Conservation (phyloP, 345 rosid genomes). For the Noccaea caerulescens region DNA sequence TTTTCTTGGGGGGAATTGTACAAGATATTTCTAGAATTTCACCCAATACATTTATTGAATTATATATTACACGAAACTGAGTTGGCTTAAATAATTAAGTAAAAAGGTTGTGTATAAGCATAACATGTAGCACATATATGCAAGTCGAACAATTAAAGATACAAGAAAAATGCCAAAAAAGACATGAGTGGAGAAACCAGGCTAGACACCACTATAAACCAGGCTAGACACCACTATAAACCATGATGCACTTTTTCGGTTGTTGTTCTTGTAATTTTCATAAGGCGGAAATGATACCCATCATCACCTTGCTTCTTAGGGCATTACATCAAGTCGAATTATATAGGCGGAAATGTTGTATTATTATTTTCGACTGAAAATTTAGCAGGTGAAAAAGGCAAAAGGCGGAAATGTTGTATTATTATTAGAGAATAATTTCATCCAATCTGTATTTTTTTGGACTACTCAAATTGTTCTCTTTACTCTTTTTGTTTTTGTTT, state of each 20-base stretch:
- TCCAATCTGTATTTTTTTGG: slow-evolving; percentile 45
- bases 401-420: slow-evolving; percentile 28
- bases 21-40: not conserved
- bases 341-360: too few species aligned
- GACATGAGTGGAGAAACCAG: slow-evolving; percentile 46
- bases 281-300: too few species aligned
- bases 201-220: slow-evolving; percentile 36
- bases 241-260: slow-evolving; percentile 33
- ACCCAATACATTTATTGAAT: not conserved
- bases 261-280: slow-evolving; percentile 10
- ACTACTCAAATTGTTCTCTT: slow-evolving; percentile 26
- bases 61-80: not conserved
- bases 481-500: not conserved
- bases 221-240: too few species aligned
- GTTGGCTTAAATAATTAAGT: not conserved
- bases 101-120: not conserved
- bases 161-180: slow-evolving; percentile 33
- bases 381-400: slow-evolving; percentile 42
- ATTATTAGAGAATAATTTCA: slow-evolving; percentile 38
- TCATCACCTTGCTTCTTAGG: too few species aligned
- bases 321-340: too few species aligned
- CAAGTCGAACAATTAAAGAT: slow-evolving; percentile 19
- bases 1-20: not conserved
- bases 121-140: slow-evolving; percentile 20
- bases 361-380: too few species aligned